Evolutionary conservation across 768 basidiomycete genomes (phyloP), one percentile per base, ranked within the genome.

Genomic region (Naganishia randhawae): DNA sequence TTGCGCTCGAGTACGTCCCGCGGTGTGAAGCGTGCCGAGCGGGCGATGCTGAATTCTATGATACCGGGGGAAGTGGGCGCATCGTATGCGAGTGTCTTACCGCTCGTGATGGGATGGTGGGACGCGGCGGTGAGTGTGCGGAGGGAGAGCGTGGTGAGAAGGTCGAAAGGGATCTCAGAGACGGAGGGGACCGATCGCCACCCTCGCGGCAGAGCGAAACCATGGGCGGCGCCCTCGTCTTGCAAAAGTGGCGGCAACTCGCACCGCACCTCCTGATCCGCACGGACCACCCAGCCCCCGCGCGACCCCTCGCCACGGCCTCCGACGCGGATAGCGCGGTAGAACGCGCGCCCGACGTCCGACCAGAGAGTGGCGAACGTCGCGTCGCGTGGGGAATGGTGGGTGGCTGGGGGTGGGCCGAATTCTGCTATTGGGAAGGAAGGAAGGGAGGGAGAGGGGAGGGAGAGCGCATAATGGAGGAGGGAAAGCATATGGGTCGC

Each of bases 291-390:
- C 66, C 66, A 67, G 0, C 66, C 66, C n/a, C 61, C 66, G n/a
- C 54, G 29, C 7, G 37, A 35, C 14, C 6, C 17, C 33, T 48
- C 63, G 14, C 63, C 63, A 29, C 31, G 45, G n/a, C n/a, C n/a
- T 3, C 65, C 65, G 48, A 66, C 54, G 25, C 27, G n/a, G 3
- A 54, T 33, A 1, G 19, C 3, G 17, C 66, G 66, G 32, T 67
- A 67, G 35, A 67, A 67, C 8, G 45, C 54, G 0, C 13, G 17
- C 6, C 66, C 66, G 14, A 67, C 66, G 32, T 67, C 54, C 13
- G 66, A 67, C 66, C 66, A 67, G 19, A 67, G 42, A 2, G 53
- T 57, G 29, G 41, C 27, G 35, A 48, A 67, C 3, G 55, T 27
- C 14, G 53, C 66, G 29, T 67, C 54, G 6, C 39, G 57, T 11